Base-by-base conservation (phyloP, 2,329 filamentous ascomycete genomes). In the Pyricularia sp. region DNA sequence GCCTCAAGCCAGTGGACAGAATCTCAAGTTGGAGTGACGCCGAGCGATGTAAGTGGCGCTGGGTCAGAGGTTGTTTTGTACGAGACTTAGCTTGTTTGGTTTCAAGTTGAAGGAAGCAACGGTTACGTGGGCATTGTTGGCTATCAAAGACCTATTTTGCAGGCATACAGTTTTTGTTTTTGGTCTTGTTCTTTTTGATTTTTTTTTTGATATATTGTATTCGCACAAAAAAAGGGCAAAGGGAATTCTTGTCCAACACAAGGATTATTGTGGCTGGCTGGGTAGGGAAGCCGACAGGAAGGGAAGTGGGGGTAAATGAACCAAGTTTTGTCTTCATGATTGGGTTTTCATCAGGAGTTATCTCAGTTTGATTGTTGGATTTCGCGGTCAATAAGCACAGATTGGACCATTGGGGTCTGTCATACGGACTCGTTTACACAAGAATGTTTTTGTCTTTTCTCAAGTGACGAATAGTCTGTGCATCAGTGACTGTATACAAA, bases 1-100 rank as follows among this genome's bases (percentile, higher is more conserved):
- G 73, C 72, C 30, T 75, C 72, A 31, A 82, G 80, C 66, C 78
- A 82, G 65, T 82, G 78, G 77, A 81, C 79, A 2, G 79, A 78
- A 69, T 81, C 78, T 65, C 76, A 71, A 4, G 70, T 71, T 31
- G 70, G 72, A 12, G 24, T n/a, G 10, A 59, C 24, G 22, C 62
- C 40, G 13, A 63, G 12, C 24, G 40, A 12, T 60, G 66, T 19
- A 19, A 59, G 55, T 59, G 24, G 24, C 10, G 16, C 22, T 19
- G 55, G 55, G 3, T 59, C 55, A 19, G 70, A 71, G 64, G 65
- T 70, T 57, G 68, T 69, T n/a, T 13, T 71, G 53, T 69, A 69
- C 7, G 33, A n/a, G 35, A 12, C 13, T 26, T 64, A 62, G 60
- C 16, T 26, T 8, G 30, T 62, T 30, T 62, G 31, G 30, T 33